Conservation (phyloP, 768 basidiomycete species). For the Tephrocybe sp. region DNA sequence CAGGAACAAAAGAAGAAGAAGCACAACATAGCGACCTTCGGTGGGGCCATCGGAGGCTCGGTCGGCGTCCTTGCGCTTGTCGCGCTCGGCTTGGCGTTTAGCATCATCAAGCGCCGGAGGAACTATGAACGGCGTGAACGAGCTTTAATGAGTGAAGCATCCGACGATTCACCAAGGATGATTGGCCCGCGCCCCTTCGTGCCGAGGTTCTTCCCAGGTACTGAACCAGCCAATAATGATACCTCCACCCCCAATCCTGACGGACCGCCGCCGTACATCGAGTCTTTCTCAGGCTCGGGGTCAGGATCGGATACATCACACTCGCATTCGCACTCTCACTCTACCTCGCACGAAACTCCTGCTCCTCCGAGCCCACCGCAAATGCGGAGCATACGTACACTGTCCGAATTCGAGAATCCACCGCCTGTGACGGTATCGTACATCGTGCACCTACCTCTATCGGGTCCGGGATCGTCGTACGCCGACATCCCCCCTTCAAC, state of each 20-base stretch:
- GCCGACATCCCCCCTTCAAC: slow-evolving; percentile 30
- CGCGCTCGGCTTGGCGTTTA: slow-evolving; percentile 47
- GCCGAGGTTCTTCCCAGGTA: slow-evolving; percentile 59
- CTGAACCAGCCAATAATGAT: no score
- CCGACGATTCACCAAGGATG: slow-evolving; percentile 41
- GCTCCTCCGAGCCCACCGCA: no score
- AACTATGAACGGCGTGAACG: slow-evolving; percentile 39
- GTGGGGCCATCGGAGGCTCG: slow-evolving; percentile 50
- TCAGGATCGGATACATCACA: slow-evolving; percentile 4
- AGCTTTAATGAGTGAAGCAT: slow-evolving; percentile 25
- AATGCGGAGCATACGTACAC: no score
- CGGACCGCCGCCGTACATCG: slow-evolving; percentile 35
- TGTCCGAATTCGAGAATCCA: no score
- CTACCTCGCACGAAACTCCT: no score
- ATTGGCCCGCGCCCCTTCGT: slow-evolving; percentile 48
- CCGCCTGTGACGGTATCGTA: not conserved
- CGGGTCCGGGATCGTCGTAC: slow-evolving; percentile 19
- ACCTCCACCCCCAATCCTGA: no score
- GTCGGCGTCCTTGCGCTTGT: slow-evolving; percentile 50
- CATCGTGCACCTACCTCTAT: not conserved
- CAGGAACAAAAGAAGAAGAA: slow-evolving; percentile 24
- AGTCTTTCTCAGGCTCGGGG: slow-evolving; percentile 22
- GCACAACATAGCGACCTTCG: slow-evolving; percentile 47
- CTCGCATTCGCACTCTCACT: not conserved
- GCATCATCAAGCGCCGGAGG: slow-evolving; percentile 47